These are phyloP conservation scores for Ziziphus jujuba DNA, from an alignment of 306 rosid genomes.

Conservation along the genomic window DNA sequence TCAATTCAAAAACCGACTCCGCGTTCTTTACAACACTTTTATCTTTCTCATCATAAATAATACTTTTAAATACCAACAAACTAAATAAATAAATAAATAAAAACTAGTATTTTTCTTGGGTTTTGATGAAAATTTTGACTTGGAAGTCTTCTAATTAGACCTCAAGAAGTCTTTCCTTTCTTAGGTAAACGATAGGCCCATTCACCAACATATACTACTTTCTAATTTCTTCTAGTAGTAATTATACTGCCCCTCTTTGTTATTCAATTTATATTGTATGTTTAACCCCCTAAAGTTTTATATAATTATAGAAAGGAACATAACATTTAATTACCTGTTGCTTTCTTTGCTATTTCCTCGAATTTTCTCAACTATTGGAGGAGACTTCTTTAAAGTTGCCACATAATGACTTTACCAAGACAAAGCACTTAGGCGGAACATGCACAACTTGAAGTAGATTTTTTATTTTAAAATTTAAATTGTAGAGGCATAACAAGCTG, in stretches of 20 bases:
- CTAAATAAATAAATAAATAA: background rate
- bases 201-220: conserved; percentile 1
- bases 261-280: too few species aligned
- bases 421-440: background rate
- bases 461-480: too few species aligned
- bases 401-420: background rate
- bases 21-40: conserved; percentile 26
- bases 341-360: conserved; percentile 35
- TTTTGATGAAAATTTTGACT: conserved; percentile 36
- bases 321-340: background rate
- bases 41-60: background rate
- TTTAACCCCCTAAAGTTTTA: background rate
- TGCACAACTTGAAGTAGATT: too few species aligned
- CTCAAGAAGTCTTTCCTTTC: conserved; percentile 24
- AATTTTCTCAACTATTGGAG: conserved; percentile 21
- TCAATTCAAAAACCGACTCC: conserved; percentile 39
- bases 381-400: background rate
- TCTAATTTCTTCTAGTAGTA: too few species aligned
- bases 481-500: too few species aligned
- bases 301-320: background rate
- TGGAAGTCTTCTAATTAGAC: conserved; percentile 50
- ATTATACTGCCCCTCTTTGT: background rate
- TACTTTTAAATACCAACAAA: background rate
- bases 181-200: conserved; percentile 19
- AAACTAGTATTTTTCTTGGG: too few species aligned